Conservation (phyloP, 495 filamentous ascomycete genomes). For the Podospora pseudocomata region DNA sequence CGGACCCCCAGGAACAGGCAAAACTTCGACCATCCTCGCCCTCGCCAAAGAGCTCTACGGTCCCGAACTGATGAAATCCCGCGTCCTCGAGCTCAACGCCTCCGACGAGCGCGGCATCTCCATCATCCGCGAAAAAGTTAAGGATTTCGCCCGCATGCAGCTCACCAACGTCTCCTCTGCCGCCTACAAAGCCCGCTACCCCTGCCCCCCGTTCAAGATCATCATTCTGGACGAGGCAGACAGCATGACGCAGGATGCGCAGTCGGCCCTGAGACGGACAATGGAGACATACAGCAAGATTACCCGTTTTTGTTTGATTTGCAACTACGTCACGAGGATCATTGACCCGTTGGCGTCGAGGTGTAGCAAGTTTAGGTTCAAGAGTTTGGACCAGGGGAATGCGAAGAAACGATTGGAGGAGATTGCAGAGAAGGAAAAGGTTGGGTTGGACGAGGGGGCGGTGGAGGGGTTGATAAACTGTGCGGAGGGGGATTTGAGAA, state of each 20-base stretch:
- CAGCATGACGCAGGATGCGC: constrained; percentile 97
- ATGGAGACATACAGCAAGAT: constrained; percentile 98
- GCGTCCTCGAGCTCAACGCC: constrained; percentile 96
- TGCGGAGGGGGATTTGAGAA: constrained; percentile 89
- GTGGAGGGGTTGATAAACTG: constrained; percentile 79
- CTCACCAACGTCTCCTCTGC: constrained; percentile 76
- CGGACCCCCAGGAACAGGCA: constrained; percentile 93
- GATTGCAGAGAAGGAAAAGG: constrained; percentile 73
- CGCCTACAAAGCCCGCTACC: constrained; percentile 67
- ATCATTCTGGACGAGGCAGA: constrained; percentile 97
- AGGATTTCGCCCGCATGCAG: constrained; percentile 94
- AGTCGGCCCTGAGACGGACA: constrained; percentile 83
- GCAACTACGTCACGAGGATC: constrained; percentile 97
- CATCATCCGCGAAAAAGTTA: constrained; percentile 97
- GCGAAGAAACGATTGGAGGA: constrained; percentile 69
- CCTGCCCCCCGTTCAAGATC: constrained; percentile 97
- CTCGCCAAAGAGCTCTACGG: constrained; percentile 98
- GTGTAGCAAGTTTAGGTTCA: constrained; percentile 98
- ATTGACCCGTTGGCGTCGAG: constrained; percentile 91
- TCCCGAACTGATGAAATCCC: constrained; percentile 86
- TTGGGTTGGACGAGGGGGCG: constrained; percentile 71
- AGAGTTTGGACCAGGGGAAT: constrained; percentile 81
- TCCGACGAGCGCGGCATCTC: constrained; percentile 97
- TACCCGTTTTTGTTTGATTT: constrained; percentile 94
- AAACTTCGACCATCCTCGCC: constrained; percentile 95